Evolutionary conservation across 2,329 filamentous ascomycete genomes (phyloP).

Genomic region (Alternaria tenuissima): DNA sequence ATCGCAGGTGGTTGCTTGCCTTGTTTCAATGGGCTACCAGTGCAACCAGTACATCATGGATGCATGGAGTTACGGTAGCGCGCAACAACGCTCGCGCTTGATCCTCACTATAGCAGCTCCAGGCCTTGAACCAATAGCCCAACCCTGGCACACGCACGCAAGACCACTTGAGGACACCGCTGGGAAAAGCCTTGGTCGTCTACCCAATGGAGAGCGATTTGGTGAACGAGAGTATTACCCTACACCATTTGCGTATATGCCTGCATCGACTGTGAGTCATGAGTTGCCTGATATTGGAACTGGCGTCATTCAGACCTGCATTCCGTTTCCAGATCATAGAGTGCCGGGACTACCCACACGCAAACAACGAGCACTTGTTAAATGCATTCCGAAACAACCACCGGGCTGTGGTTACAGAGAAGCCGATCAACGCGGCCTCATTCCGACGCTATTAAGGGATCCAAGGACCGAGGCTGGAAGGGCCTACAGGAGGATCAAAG

Average conservation of each 20-base stretch:
- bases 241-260: conserved; percentile 69
- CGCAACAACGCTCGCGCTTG: conserved; percentile 71
- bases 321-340: conserved; percentile 74
- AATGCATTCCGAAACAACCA: conserved; percentile 66
- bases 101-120: conserved; percentile 78
- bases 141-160: conserved; percentile 69
- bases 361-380: conserved; percentile 58
- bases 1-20: conserved; percentile 73
- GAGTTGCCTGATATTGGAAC: conserved; percentile 72
- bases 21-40: conserved; percentile 83
- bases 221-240: conserved; percentile 60
- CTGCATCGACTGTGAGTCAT: conserved; percentile 61
- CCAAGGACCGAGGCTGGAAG: conserved; percentile 30
- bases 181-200: conserved; percentile 60
- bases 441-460: conserved; percentile 35
- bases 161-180: conserved; percentile 56
- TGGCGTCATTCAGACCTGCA: conserved; percentile 67
- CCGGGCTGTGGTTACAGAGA: conserved; percentile 37
- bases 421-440: conserved; percentile 49
- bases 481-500: conserved; percentile 63
- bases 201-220: conserved; percentile 58
- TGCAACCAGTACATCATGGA: conserved; percentile 72
- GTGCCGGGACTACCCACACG: conserved; percentile 32
- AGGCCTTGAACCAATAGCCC: conserved; percentile 63
- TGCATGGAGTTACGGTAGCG: conserved; percentile 72